Base-by-base conservation (phyloP, 169 alveolate genomes). In the Perkinsus chesapeaki region DNA sequence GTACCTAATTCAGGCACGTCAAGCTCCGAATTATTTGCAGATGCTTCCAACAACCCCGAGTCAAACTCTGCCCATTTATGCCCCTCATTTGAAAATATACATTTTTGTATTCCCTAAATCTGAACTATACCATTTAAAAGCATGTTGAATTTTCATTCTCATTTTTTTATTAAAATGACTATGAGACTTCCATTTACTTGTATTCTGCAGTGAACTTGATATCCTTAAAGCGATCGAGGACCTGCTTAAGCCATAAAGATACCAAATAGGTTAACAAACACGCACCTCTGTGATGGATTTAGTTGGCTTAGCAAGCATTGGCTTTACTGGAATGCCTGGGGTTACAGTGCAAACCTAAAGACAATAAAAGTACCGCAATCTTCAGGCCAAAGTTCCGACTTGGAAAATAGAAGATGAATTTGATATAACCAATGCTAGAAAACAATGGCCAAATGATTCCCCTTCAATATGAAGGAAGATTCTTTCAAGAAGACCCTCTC, bases 251-350 rank as follows among this genome's bases (percentile, higher is more conserved):
- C 73, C 93, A 82, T 3, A 39, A 23, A 20, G 3, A 1, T 39
- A 1, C 47, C 12, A 91, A 39, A 36, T 73, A n/a, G 34, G 23
- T 39, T 39, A 16, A 20, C n/a, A 34, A 1, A 34, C 36, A 1
- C 31, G 48, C 7, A 97, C 96, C 39, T 96, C 98, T 19, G 92
- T 72, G 39, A 97, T 96, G 7, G 99, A 98, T 92, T 98, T 98
- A 19, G 99, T 98, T 34, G 99, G 99, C 91, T 98, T 98, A 38
- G 99, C 99, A 39, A 99, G 96, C 99, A 99, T 99, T 39, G 99
- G 99, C 93, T 98, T 98, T 16, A 99, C 99, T 16, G 99, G 99
- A 27, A 98, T 96, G 31, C 99, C 99, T 0, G 99, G 98, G 39
- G 98, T 97, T 34, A 98, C 97, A 72, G 96, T 97, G 93, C 99